Base-by-base conservation (phyloP, 176 grass and related monocot genomes). In the Hordeum vulgare region DNA sequence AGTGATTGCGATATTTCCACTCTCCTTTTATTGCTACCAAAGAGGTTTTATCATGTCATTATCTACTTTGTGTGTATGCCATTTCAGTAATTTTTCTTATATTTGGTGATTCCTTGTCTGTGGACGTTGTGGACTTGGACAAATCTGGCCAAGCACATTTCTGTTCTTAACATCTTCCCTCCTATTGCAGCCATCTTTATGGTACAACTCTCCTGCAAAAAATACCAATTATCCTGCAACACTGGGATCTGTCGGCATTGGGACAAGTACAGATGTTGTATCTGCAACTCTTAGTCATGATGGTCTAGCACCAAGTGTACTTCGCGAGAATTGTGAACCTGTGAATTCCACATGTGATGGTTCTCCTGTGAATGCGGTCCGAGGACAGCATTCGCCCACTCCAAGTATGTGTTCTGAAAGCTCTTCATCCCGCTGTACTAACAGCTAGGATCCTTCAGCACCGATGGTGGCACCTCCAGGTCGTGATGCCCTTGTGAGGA, bases 181-280 rank as follows among this genome's bases (percentile, higher is more conserved):
- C 20, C 26, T 75, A 6, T 59, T 76, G 49, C 47, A 76, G 85
- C 49, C 61, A 25, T 87, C 85, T 36, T 21, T 45, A 76, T 81
- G 79, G 61, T 87, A 60, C 79, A 82, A 82, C 9, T 28, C 36
- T 87, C 20, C 61, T 61, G 71, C 44, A 76, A 34, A 82, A 47
- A 21, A 37, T n/a, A 27, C 20, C 15, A 61, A 13, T 76, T 64
- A 44, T 67, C 39, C 85, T 47, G n/a, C 3, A 59, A 34, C 26
- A 44, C 11, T 21, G 12, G 60, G 66, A 62, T 53, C 31, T 71
- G 74, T 59, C 4, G 25, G 57, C 25, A 33, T 11, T 6, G 3
- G 51, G 31, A 44, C 20, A 79, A 60, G 53, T 28, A 76, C 29
- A 15, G 23, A 68, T 75, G 9, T 35, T 81, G 61, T 14, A 42